Conservation (phyloP, 2,329 filamentous ascomycete species). For the Trichoderma sp. region DNA sequence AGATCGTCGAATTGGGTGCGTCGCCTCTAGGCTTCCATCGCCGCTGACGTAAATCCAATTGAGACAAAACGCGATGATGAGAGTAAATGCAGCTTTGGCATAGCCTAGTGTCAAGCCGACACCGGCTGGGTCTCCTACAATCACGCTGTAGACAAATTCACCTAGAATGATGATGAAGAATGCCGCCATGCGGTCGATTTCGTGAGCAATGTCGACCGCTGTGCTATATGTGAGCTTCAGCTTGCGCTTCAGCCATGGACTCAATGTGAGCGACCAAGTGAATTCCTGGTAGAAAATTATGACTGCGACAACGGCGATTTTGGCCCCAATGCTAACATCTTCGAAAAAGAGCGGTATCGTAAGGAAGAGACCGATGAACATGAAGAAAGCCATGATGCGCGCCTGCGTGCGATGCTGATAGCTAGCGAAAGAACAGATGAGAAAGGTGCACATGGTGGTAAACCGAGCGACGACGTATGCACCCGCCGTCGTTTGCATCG, state of each 20-base stretch:
- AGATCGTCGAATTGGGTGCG: conserved; percentile 48
- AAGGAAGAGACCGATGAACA: conserved; percentile 43
- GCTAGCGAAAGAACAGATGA: conserved; percentile 47
- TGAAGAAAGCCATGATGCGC: conserved; percentile 45
- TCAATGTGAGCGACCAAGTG: conserved; percentile 47
- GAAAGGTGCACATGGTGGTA: conserved; percentile 42
- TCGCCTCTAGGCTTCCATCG: conserved; percentile 45
- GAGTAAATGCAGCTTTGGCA: conserved; percentile 48
- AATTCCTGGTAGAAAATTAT: conserved; percentile 45
- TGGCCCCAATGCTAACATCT: conserved; percentile 40
- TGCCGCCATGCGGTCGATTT: conserved; percentile 51
- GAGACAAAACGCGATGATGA: conserved; percentile 51
- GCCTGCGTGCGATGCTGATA: conserved; percentile 50
- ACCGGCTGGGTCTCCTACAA: conserved; percentile 49
- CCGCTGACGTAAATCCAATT: conserved; percentile 53
- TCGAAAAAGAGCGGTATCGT: conserved; percentile 48
- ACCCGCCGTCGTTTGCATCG: conserved; percentile 48
- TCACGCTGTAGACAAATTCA: conserved; percentile 51
- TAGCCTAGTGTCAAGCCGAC: conserved; percentile 46
- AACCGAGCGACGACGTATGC: conserved; percentile 49
- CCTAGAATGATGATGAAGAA: conserved; percentile 56
- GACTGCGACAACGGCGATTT: conserved; percentile 45
- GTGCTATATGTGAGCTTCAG: conserved; percentile 48
- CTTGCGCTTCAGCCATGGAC: conserved; percentile 45
- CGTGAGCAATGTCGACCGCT: conserved; percentile 51